These are phyloP conservation scores for Sordaria brevicollis DNA, from an alignment of 495 filamentous ascomycete genomes.

Conservation along the genomic window DNA sequence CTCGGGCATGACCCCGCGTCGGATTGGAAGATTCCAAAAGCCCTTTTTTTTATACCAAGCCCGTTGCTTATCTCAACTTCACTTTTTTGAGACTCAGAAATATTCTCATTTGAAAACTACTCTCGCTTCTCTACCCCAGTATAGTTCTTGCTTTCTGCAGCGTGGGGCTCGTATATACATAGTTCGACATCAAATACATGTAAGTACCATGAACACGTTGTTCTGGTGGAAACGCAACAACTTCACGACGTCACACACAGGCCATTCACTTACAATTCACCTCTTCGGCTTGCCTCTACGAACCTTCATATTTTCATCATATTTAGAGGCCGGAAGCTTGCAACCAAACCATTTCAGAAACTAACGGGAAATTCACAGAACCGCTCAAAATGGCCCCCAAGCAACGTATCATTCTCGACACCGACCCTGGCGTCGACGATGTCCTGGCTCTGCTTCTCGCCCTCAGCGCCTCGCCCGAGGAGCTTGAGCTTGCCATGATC, in stretches of 20 bases:
- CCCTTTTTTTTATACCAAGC: background rate
- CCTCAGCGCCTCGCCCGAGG: constrained; percentile 69
- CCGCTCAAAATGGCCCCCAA: constrained; percentile 39
- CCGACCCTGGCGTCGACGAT: constrained; percentile 92
- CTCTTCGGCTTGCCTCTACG: background rate
- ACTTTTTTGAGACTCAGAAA: background rate
- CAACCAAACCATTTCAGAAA: background rate
- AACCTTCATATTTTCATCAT: background rate
- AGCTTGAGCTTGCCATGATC: constrained; percentile 79
- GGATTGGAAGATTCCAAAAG: background rate
- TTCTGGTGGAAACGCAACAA: background rate
- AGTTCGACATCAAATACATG: background rate
- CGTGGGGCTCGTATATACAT: background rate
- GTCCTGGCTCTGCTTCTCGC: constrained; percentile 75
- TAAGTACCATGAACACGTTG: background rate
- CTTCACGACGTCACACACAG: background rate
- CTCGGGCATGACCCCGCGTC: background rate
- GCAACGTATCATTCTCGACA: constrained; percentile 85
- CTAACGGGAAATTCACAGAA: background rate
- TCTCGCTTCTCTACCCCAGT: background rate
- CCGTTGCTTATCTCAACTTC: background rate
- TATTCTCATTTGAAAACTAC: background rate
- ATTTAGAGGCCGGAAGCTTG: too few relatives aligned
- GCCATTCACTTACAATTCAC: background rate
- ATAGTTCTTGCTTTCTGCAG: background rate